A percentile compares a stretch with the other conserved stretches of the same genome.
Conservation (phyloP, 2,329 filamentous ascomycete species). For the Penicillium sp. region DNA sequence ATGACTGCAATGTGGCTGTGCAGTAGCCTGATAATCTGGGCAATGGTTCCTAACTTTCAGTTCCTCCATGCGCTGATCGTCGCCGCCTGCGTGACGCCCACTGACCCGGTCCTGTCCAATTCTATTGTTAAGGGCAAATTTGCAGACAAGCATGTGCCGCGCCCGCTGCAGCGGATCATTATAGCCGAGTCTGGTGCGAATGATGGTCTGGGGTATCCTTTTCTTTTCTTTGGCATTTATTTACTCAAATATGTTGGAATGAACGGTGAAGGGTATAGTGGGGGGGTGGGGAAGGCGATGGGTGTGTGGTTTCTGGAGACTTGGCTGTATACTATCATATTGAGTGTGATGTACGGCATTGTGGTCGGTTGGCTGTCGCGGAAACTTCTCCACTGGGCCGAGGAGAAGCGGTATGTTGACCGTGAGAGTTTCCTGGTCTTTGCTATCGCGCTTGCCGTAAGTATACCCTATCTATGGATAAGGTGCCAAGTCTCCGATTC, state of each 20-base stretch:
- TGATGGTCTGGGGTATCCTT: conserved; percentile 86
- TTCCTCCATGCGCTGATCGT: conserved; percentile 80
- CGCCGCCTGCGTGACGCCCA: conserved; percentile 87
- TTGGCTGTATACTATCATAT: conserved; percentile 77
- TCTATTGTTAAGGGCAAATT: conserved; percentile 93
- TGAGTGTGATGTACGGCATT: conserved; percentile 77
- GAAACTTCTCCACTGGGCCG: conserved; percentile 79
- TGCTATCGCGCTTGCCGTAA: conserved; percentile 74
- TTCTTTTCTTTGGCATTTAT: conserved; percentile 82
- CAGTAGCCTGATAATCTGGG: conserved; percentile 79
- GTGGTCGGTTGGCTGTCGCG: conserved; percentile 79
- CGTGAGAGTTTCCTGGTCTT: conserved; percentile 87
- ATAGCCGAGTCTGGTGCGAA: conserved; percentile 84
- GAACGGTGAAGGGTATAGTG: conserved; percentile 55
- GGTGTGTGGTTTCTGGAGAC: conserved; percentile 83
- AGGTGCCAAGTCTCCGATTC: not conserved
- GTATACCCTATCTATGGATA: conserved; percentile 25
- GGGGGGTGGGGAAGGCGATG: conserved; percentile 68
- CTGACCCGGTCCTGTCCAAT: conserved; percentile 84
- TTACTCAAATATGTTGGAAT: conserved; percentile 73
- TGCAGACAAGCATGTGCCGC: conserved; percentile 85
- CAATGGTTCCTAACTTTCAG: conserved; percentile 67
- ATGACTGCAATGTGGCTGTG: conserved; percentile 87
- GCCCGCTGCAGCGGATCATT: conserved; percentile 76
- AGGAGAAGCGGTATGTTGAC: conserved; percentile 78